Evolutionary conservation across 108 stramenopile genomes (phyloP).

Genomic region (Cyclotella atomus): DNA sequence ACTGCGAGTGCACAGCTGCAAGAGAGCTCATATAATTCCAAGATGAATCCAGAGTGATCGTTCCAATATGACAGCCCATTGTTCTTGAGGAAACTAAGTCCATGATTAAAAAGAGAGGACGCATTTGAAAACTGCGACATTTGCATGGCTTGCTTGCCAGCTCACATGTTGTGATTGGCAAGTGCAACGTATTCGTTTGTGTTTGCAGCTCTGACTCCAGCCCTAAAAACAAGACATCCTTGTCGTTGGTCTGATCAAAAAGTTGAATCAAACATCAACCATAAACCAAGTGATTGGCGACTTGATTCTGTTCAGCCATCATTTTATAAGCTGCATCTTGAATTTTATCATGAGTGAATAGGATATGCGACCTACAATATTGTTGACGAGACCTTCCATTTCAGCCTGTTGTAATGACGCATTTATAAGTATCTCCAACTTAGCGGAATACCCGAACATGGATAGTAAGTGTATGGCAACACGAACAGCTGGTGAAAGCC

Average conservation of each 20-base stretch:
- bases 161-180: slow-evolving; percentile 19
- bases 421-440: too few species aligned
- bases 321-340: slow-evolving; percentile 32
- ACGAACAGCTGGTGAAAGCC: background rate
- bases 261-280: slow-evolving; percentile 3
- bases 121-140: slow-evolving; percentile 25
- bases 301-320: background rate
- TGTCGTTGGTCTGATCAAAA: background rate
- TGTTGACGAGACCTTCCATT: slow-evolving; percentile 13
- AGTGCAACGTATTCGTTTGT: background rate
- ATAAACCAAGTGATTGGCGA: slow-evolving; percentile 4
- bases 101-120: slow-evolving; percentile 14
- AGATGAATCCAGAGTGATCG: slow-evolving; percentile 21
- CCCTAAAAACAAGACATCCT: too few species aligned
- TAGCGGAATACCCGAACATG: too few species aligned
- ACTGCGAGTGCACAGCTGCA: background rate
- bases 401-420: slow-evolving; percentile 5
- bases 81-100: slow-evolving; percentile 7
- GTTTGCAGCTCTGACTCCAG: too few species aligned
- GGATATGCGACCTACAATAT: slow-evolving; percentile 2
- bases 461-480: background rate
- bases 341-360: slow-evolving; percentile 27
- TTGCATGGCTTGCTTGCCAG: slow-evolving; percentile 23
- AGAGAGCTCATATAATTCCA: slow-evolving; percentile 22
- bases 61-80: slow-evolving; percentile 22